These are phyloP conservation scores for Cordia subcordata DNA, from an alignment of 257 asterid genomes.

Conservation along the genomic window DNA sequence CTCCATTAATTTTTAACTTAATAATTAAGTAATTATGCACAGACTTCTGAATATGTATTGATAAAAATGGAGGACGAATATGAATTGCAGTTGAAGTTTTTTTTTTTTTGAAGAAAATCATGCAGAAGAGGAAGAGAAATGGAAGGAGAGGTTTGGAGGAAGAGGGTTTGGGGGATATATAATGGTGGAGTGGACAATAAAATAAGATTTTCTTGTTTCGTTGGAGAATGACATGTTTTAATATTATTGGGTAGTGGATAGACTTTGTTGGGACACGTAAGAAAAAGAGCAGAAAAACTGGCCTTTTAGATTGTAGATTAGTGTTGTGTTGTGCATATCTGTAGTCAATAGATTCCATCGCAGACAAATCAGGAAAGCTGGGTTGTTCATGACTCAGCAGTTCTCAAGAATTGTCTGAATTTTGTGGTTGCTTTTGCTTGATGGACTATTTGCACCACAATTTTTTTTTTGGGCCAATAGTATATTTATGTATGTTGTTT, in stretches of 20 bases:
- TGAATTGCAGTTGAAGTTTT: background rate
- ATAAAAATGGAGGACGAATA: background rate
- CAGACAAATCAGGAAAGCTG: too few species aligned
- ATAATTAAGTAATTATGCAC: too few species aligned
- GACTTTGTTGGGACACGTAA: background rate
- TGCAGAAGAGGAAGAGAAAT: slow-evolving; percentile 5
- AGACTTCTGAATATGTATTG: too few species aligned
- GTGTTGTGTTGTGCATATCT: too few species aligned
- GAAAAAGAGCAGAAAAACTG: background rate
- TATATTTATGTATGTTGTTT: too few species aligned
- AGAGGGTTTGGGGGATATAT: slow-evolving; percentile 2
- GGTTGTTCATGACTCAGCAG: background rate
- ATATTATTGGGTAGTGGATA: background rate
- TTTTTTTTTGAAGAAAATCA: background rate
- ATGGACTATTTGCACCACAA: too few species aligned
- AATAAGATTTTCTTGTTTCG: background rate
- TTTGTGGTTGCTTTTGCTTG: background rate
- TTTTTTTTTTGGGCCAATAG: too few species aligned
- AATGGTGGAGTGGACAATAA: background rate
- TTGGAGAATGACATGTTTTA: background rate
- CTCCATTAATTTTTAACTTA: slow-evolving; percentile 35
- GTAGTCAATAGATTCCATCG: background rate
- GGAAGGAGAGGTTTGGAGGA: slow-evolving; percentile 7
- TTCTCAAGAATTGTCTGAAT: background rate
- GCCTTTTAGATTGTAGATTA: too few species aligned